Conservation (phyloP, 1,284 basidiomycete species). For the Tilletia setariae region DNA sequence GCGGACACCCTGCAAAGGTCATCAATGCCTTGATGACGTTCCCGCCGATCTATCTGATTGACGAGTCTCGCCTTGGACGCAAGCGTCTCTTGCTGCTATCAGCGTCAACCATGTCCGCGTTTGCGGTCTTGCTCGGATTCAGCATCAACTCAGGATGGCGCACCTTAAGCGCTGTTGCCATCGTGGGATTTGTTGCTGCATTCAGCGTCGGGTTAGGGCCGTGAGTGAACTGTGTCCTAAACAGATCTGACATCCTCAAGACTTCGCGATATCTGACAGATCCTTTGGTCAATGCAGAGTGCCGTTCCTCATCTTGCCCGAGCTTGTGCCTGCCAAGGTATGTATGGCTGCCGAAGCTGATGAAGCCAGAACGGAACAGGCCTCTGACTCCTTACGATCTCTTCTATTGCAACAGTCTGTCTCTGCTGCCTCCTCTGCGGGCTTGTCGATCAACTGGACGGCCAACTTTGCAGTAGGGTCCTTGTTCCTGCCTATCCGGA, state of each 20-base stretch:
- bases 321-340: constrained; percentile 67
- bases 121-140: constrained; percentile 68
- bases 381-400: neutral
- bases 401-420: constrained; percentile 64
- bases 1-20: constrained; percentile 16
- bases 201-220: constrained; percentile 89
- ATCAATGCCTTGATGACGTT: constrained; percentile 73
- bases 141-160: constrained; percentile 62
- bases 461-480: constrained; percentile 78
- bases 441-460: constrained; percentile 80
- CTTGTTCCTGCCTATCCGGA: constrained; percentile 75
- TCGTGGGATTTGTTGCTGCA: constrained; percentile 79
- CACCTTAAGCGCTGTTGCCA: constrained; percentile 69
- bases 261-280: neutral
- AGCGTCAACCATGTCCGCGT: constrained; percentile 65
- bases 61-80: constrained; percentile 60
- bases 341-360: constrained; percentile 3
- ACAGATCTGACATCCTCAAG: neutral
- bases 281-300: constrained; percentile 49
- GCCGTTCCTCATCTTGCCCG: constrained; percentile 88
- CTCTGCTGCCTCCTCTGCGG: constrained; percentile 76
- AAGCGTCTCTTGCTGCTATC: constrained; percentile 55
- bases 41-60: constrained; percentile 75
- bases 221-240: neutral
- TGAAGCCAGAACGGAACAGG: neutral